These are phyloP conservation scores for Teunomyces stri DNA, from an alignment of 805 yeast species.

Conservation along the genomic window DNA sequence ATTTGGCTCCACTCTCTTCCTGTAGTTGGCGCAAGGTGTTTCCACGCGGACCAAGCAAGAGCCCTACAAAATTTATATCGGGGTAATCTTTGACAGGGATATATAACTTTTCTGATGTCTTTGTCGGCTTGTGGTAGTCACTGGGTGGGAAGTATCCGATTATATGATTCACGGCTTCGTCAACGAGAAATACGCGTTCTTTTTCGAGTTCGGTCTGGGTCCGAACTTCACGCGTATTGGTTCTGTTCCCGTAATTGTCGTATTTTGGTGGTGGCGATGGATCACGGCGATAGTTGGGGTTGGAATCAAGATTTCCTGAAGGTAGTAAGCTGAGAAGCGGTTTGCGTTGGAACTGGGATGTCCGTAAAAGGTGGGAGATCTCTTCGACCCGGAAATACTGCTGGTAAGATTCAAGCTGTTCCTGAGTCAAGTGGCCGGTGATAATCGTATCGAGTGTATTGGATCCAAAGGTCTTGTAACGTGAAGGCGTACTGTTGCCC, in stretches of 20 bases:
- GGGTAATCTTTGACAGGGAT: slow-evolving; percentile 87
- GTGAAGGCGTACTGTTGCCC: slow-evolving; percentile 28
- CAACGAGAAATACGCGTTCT: slow-evolving; percentile 80
- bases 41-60: slow-evolving; percentile 93
- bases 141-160: slow-evolving; percentile 80
- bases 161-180: slow-evolving; percentile 63
- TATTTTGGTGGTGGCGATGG: slow-evolving; percentile 94
- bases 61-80: slow-evolving; percentile 88
- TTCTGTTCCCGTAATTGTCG: slow-evolving; percentile 78
- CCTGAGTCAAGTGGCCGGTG: slow-evolving; percentile 49
- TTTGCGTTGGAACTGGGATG: slow-evolving; percentile 22
- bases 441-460: slow-evolving; percentile 32
- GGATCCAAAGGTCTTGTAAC: slow-evolving; percentile 22
- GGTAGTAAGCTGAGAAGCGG: slow-evolving; percentile 52
- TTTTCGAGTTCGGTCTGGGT: slow-evolving; percentile 61
- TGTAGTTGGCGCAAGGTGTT: slow-evolving; percentile 80
- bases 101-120: slow-evolving; percentile 75
- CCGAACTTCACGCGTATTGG: slow-evolving; percentile 77
- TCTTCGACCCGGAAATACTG: slow-evolving; percentile 75
- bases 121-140: slow-evolving; percentile 68
- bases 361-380: slow-evolving; percentile 56
- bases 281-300: slow-evolving; percentile 48
- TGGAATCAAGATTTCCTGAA: slow-evolving; percentile 21
- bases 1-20: slow-evolving; percentile 80
- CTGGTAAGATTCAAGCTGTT: slow-evolving; percentile 77